phyloP scores from a whole-genome alignment of 768 basidiomycete genomes.

The Gyrodon lividus region DNA sequence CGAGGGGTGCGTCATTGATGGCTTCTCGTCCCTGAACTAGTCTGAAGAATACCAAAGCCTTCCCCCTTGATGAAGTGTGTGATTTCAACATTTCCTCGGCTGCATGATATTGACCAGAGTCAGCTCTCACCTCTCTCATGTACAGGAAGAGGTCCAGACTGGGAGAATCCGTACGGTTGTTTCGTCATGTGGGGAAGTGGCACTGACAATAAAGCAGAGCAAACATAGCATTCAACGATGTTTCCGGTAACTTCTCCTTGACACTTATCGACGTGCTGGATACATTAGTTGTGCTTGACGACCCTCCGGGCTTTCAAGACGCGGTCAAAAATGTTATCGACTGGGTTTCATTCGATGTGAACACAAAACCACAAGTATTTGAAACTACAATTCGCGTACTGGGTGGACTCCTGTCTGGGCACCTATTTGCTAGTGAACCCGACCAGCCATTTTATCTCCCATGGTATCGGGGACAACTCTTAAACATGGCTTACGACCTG shows the following conservation, averaged over 20 bases:
- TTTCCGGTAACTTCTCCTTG: slow-evolving; percentile 89
- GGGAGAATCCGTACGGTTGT: slow-evolving; percentile 69
- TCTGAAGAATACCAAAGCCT: slow-evolving; percentile 49
- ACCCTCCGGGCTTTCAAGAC: slow-evolving; percentile 74
- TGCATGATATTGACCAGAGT: slow-evolving; percentile 13
- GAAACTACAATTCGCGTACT: slow-evolving; percentile 95
- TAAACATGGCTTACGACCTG: slow-evolving; percentile 82
- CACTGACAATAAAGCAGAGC: slow-evolving; percentile 37
- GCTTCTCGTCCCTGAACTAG: slow-evolving; percentile 7
- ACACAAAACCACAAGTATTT: slow-evolving; percentile 97
- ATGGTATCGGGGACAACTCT: slow-evolving; percentile 82
- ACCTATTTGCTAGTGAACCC: slow-evolving; percentile 70
- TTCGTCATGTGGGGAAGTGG: slow-evolving; percentile 3
- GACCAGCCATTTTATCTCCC: slow-evolving; percentile 71
- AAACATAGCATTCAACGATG: slow-evolving; percentile 85
- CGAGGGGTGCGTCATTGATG: slow-evolving; percentile 50
- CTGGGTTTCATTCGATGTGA: slow-evolving; percentile 87
- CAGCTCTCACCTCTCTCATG: slow-evolving; percentile 91
- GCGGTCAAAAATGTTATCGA: slow-evolving; percentile 81
- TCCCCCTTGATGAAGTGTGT: slow-evolving; percentile 78
- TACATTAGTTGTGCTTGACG: slow-evolving; percentile 84
- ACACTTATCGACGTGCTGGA: slow-evolving; percentile 84
- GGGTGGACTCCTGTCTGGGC: slow-evolving; percentile 85
- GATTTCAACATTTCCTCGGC: slow-evolving; percentile 6
- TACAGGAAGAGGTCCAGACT: slow-evolving; percentile 82